Evolutionary conservation across 202 grass and related monocot species (phyloP).

Genomic region (Carex sylvatica): DNA sequence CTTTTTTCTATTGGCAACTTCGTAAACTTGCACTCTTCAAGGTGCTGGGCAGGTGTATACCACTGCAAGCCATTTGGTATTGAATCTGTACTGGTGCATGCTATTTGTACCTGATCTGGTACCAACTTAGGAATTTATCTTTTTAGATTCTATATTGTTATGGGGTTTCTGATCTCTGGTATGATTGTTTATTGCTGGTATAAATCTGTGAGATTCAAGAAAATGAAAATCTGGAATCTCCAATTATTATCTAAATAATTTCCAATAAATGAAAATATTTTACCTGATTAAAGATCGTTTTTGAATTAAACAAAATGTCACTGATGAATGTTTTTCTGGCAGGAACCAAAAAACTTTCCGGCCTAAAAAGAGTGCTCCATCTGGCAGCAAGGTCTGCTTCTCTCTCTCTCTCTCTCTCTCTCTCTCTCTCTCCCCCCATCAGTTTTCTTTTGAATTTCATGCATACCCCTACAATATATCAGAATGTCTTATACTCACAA

Average conservation of each 20-base stretch:
- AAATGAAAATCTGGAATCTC: not conserved
- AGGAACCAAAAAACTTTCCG: conserved; percentile 99
- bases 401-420: not conserved
- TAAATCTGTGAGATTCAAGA: not conserved
- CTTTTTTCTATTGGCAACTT: not conserved
- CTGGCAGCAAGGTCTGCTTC: conserved; percentile 73
- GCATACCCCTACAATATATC: not conserved
- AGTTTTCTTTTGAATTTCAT: not conserved
- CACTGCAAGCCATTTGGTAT: not conserved
- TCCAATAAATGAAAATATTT: not conserved
- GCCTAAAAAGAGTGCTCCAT: conserved; percentile 96
- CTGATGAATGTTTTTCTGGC: not conserved
- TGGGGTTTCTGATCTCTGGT: not conserved
- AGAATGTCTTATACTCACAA: not conserved
- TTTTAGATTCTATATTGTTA: not conserved
- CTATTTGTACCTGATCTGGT: not conserved
- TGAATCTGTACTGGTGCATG: not conserved
- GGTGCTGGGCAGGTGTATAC: not conserved
- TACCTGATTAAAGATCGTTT: not conserved
- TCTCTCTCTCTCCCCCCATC: not conserved
- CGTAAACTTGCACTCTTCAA: not conserved
- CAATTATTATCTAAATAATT: not conserved
- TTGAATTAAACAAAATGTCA: not conserved
- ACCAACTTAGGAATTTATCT: not conserved
- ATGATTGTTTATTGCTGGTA: not conserved